These are phyloP conservation scores for Candida dubliniensis DNA, from an alignment of 1,139 yeast species.

Conservation along the genomic window DNA sequence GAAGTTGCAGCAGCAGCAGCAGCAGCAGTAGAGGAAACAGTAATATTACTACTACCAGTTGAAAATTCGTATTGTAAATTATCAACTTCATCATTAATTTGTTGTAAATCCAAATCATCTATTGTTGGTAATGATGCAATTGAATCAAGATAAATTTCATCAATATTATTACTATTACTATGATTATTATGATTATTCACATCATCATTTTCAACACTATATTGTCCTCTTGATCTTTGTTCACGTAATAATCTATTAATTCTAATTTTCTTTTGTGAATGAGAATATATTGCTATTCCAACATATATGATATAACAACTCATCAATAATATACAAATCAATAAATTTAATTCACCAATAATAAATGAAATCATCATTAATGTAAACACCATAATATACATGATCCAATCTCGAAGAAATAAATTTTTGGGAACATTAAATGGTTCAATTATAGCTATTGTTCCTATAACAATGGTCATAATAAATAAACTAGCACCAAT, in stretches of 20 bases:
- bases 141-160: slow-evolving; percentile 25
- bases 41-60: slow-evolving; percentile 12
- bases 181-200: slow-evolving; percentile 5
- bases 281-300: slow-evolving; percentile 34
- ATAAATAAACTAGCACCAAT: slow-evolving; percentile 83
- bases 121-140: slow-evolving; percentile 33
- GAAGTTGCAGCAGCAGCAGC: slow-evolving; percentile 6
- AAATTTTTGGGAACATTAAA: slow-evolving; percentile 53
- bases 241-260: slow-evolving; percentile 23
- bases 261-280: slow-evolving; percentile 25
- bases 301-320: slow-evolving; percentile 57
- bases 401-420: slow-evolving; percentile 56
- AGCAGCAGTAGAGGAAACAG: too few species aligned
- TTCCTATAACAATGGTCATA: slow-evolving; percentile 72
- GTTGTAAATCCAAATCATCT: slow-evolving; percentile 26
- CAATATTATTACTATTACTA: slow-evolving; percentile 18
- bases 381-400: slow-evolving; percentile 49
- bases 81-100: slow-evolving; percentile 23
- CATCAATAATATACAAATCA: slow-evolving; percentile 51
- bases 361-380: slow-evolving; percentile 42
- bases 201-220: slow-evolving; percentile 5
- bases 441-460: slow-evolving; percentile 69
- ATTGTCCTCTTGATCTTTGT: slow-evolving; percentile 32
- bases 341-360: slow-evolving; percentile 44
- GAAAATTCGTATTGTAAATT: slow-evolving; percentile 15